Evolutionary conservation across 2,329 filamentous ascomycete genomes (phyloP).

Genomic region (Aureobasidium sp.): DNA sequence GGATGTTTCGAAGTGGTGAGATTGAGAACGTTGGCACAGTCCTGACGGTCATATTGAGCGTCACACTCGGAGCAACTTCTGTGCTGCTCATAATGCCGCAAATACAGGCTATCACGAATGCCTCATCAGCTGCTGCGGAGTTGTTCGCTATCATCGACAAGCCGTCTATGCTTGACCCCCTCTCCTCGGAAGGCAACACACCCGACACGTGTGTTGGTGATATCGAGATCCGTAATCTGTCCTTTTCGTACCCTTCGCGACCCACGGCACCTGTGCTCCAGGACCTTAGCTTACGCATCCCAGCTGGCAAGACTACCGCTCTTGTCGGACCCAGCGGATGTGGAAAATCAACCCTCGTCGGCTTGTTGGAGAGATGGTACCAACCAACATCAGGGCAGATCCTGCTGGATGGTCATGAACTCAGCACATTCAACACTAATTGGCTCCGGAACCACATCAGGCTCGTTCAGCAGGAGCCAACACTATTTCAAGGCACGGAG

Average conservation of each 20-base stretch:
- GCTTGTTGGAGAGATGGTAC: slow-evolving; percentile 29
- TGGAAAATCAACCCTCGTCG: slow-evolving; percentile 32
- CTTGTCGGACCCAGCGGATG: slow-evolving; percentile 31
- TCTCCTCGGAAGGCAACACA: slow-evolving; percentile 19
- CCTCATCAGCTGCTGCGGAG: slow-evolving; percentile 33
- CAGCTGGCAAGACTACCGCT: slow-evolving; percentile 38
- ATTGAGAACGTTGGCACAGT: slow-evolving; percentile 27
- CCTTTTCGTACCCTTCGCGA: slow-evolving; percentile 59
- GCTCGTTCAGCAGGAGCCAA: slow-evolving; percentile 30
- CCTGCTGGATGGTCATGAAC: slow-evolving; percentile 24
- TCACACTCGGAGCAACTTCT: slow-evolving; percentile 31
- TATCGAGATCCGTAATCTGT: slow-evolving; percentile 54
- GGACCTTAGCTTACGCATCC: slow-evolving; percentile 27
- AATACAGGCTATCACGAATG: slow-evolving; percentile 34
- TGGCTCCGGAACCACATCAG: slow-evolving; percentile 27
- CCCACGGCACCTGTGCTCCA: slow-evolving; percentile 29
- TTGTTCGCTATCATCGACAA: slow-evolving; percentile 36
- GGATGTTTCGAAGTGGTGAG: slow-evolving; percentile 27
- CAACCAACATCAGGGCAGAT: slow-evolving; percentile 22
- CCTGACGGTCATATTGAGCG: slow-evolving; percentile 8
- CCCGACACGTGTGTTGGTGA: slow-evolving; percentile 30
- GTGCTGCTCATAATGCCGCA: slow-evolving; percentile 33
- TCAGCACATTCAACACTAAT: slow-evolving; percentile 23
- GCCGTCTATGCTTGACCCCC: slow-evolving; percentile 31
- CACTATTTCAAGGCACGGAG: slow-evolving; percentile 28